Base-by-base conservation (phyloP, 192 early-diverging fungal genomes). In the Rhizophagus clarus region DNA sequence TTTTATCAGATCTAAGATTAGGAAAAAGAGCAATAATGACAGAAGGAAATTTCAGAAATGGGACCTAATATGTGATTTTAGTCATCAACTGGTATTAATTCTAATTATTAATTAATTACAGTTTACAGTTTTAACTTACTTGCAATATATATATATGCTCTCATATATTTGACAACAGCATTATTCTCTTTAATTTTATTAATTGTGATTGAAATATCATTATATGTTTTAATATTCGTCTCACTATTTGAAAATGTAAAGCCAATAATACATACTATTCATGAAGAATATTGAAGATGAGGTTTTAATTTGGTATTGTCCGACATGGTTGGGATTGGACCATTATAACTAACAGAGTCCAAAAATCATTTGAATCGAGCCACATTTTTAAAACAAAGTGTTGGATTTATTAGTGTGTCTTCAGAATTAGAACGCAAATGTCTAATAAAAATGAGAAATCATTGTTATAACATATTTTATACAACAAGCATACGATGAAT, bases 301-400 rank as follows among this genome's bases (percentile, higher is more conserved):
- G 24, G 10, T 37, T 17, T 67, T 15, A 31, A 7, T 67, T 31
- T 31, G 14, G 64, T 67, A 67, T 67, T 31, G 12, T 67, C 15
- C 37, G 14, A 8, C 9, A 26, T 67, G 28, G 15, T 5, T 15
- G 1, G 1, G 14, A 49, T 49, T 49, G 15, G 47, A 0, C 14
- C 0, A 49, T 49, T 4, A 49, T 49, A 49, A 15, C 14, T 15
- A 15, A 49, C 14, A 17, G 47, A 49, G 4, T 26, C 64, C 64
- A 67, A 67, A 67, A 67, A 67, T 67, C 29, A 15, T 31, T 67
- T 67, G 12, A 67, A 67, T 14, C 14, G 64, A 31, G 29, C 64
- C 9, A 67, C 1, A 31, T 67, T 67, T 37, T 67, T 4, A 37
- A 67, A 67, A 67, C 29, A 67, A 37, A 67, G 29, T 15, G 8